Base-by-base conservation (phyloP, 768 basidiomycete species). In the Amanita exitialis region DNA sequence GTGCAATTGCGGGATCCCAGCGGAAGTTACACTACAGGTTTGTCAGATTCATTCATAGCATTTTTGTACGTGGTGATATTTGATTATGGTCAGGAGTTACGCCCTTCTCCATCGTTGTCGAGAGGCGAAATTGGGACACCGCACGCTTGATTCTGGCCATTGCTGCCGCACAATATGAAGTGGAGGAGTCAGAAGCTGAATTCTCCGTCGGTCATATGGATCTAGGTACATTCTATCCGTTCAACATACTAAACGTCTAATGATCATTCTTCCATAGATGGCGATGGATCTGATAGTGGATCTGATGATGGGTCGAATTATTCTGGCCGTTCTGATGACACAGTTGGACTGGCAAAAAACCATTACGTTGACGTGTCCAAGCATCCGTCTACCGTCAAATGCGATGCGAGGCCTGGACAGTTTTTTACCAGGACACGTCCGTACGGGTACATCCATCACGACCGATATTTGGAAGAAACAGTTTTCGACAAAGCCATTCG, bases 131-230 rank as follows among this genome's bases (percentile, higher is more conserved):
- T 16, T 84, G 80, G 80, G 66, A 70, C 4, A 78, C 79, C 0
- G 80, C 78, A 0, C 74, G 71, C n/a, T 63, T 82, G 5, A 69
- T 84, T n/a, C 58, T 82, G 20, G 74, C 76, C 1, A 80, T 82
- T 53, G 72, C 78, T 4, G 63, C 64, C 1, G 74, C 79, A 9
- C 81, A 84, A 58, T 77, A 78, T 53, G 65, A 72, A 39, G 36
- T 13, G n/a, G 38, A 47, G 16, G 51, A 52, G 10, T 16, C 46
- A 18, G 45, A 38, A 10, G 20, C 8, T 44, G 38, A 20, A 25
- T 52, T 52, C 28, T 52, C 51, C 13, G 34, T 28, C 7, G 44
- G 36, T 46, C 28, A 51, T 13, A 51, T 51, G 18, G 49, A 51
- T 15, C 34, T 47, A 10, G 51, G 51, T 46, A 39, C 15, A 18